phyloP scores from a whole-genome alignment of 306 rosid species.

The Castanea sativa region DNA sequence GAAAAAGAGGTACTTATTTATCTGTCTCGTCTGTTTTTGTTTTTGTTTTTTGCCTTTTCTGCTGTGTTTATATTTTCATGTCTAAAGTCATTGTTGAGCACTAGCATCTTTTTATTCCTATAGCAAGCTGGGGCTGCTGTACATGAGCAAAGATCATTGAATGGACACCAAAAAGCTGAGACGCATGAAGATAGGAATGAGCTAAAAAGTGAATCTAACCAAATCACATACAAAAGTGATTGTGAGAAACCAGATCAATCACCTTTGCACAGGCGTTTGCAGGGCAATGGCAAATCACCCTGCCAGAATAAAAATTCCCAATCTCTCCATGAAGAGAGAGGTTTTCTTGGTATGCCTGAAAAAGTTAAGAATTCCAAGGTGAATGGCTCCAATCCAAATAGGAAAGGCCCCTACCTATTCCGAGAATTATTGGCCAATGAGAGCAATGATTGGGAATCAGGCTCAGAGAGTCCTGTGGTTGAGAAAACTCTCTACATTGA shows the following conservation, averaged over 20 bases:
- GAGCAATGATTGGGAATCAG: slow-evolving; percentile 27
- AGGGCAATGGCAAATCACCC: slow-evolving; percentile 14
- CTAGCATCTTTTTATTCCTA: slow-evolving; percentile 23
- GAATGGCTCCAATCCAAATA: slow-evolving; percentile 30
- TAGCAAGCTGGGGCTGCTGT: slow-evolving; percentile 42
- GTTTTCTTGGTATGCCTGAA: slow-evolving; percentile 30
- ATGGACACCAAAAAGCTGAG: slow-evolving; percentile 6
- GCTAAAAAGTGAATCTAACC: slow-evolving; percentile 16
- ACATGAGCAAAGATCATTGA: slow-evolving; percentile 24
- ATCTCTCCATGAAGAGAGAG: slow-evolving; percentile 29
- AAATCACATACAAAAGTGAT: slow-evolving; percentile 12
- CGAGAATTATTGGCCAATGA: slow-evolving; percentile 33
- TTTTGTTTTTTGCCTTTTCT: neutral
- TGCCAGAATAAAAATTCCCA: slow-evolving; percentile 32
- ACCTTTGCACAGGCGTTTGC: slow-evolving; percentile 2
- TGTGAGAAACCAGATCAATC: slow-evolving; percentile 18
- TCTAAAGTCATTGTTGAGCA: slow-evolving; percentile 13
- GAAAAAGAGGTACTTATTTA: slow-evolving; percentile 37
- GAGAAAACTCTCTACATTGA: slow-evolving; percentile 87
- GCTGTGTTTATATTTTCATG: slow-evolving; percentile 5
- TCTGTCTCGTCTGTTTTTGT: slow-evolving; percentile 1
- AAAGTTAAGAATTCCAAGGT: slow-evolving; percentile 29
- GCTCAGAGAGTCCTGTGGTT: slow-evolving; percentile 41
- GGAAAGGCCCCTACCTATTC: slow-evolving; percentile 35
- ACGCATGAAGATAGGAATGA: slow-evolving; percentile 8